These are phyloP conservation scores for Aspergillus fumigatus DNA, from an alignment of 2,329 filamentous ascomycete genomes.

Conservation along the genomic window DNA sequence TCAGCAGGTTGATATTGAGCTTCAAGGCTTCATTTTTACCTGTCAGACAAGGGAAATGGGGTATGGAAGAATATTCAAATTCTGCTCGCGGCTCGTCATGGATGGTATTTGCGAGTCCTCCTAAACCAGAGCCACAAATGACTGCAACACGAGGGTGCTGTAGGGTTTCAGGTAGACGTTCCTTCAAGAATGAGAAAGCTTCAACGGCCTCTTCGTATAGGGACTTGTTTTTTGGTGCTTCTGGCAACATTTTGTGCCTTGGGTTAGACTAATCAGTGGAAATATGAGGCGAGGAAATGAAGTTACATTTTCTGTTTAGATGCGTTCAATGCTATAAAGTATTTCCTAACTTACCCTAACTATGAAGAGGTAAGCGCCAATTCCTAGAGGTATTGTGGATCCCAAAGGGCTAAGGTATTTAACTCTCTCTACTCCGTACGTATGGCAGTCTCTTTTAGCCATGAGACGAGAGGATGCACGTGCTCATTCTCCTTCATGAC, in stretches of 20 bases:
- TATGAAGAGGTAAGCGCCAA: background rate
- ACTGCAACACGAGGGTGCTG: constrained; percentile 56
- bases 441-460: background rate
- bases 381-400: background rate
- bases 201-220: constrained; percentile 38
- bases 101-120: constrained; percentile 56
- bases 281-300: background rate
- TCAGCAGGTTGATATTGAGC: background rate
- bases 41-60: constrained; percentile 57
- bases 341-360: background rate
- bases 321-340: background rate
- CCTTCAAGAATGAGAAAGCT: constrained; percentile 48
- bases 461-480: background rate
- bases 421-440: background rate
- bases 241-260: constrained; percentile 9
- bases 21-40: constrained; percentile 38
- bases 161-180: constrained; percentile 47
- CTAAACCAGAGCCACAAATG: constrained; percentile 61
- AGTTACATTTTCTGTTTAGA: background rate
- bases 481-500: background rate
- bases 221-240: constrained; percentile 10
- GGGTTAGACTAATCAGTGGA: background rate
- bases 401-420: background rate
- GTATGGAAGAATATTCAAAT: constrained; percentile 56
- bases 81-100: constrained; percentile 48